Conservation (phyloP, 768 basidiomycete species). For the Podaxis sp. region DNA sequence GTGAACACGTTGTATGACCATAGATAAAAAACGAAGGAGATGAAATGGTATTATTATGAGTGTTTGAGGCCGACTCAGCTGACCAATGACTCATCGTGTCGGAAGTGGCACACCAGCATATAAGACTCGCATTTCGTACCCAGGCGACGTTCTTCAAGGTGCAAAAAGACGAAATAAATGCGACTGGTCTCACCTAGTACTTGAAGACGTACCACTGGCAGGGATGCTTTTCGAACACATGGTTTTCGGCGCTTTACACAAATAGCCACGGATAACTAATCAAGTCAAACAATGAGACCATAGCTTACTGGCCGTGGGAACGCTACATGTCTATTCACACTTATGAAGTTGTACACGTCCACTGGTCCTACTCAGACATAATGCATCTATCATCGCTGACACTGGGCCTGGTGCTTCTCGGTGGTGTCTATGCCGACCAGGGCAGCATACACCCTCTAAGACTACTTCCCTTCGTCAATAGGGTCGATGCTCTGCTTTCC, state of each 20-base stretch:
- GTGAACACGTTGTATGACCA: not conserved
- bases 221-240: no score
- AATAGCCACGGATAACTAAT: no score
- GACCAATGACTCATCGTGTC: no score
- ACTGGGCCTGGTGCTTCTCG: conserved; percentile 30
- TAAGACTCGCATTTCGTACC: no score
- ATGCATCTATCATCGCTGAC: conserved; percentile 40
- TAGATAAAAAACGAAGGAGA: not conserved
- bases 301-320: conserved; percentile 23
- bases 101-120: no score
- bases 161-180: no score
- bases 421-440: conserved; percentile 27
- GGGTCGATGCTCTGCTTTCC: conserved; percentile 72
- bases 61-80: no score
- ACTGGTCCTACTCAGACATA: not conserved
- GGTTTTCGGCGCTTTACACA: no score
- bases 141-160: no score
- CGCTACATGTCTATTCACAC: conserved; percentile 22
- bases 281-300: not conserved
- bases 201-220: no score
- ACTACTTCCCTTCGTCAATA: conserved; percentile 67
- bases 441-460: conserved; percentile 65
- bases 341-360: not conserved
- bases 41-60: not conserved
- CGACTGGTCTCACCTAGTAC: no score